A percentile compares a stretch with the other conserved stretches of the same genome.
phyloP scores from a whole-genome alignment of 2,329 filamentous ascomycete species.

The Kalaharituber pfeilii region DNA sequence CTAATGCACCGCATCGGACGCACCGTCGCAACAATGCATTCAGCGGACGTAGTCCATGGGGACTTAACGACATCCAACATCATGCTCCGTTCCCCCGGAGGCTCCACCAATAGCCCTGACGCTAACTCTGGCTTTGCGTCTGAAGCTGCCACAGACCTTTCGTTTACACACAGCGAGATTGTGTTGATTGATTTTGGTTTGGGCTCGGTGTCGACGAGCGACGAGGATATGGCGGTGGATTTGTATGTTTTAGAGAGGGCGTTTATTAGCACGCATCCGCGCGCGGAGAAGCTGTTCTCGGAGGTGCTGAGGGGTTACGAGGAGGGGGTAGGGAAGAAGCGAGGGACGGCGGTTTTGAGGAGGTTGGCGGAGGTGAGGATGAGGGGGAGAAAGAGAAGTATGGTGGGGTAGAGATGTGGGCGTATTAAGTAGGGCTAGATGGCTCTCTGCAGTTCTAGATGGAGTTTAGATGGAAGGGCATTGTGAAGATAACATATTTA shows the following conservation, averaged over 20 bases:
- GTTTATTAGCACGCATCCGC: slow-evolving; percentile 85
- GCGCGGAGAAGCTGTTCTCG: slow-evolving; percentile 57
- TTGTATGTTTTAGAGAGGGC: slow-evolving; percentile 89
- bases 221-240: slow-evolving; percentile 91
- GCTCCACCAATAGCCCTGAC: not conserved
- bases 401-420: slow-evolving; percentile 64
- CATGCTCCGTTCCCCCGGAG: slow-evolving; percentile 44
- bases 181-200: slow-evolving; percentile 91
- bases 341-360: slow-evolving; percentile 55
- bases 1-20: slow-evolving; percentile 55
- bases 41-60: slow-evolving; percentile 74
- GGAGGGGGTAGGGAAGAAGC: slow-evolving; percentile 36
- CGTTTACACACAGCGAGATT: too few relatives aligned
- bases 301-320: slow-evolving; percentile 57
- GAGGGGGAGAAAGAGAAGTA: slow-evolving; percentile 89
- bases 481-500: too few relatives aligned
- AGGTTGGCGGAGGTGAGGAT: slow-evolving; percentile 81
- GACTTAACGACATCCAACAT: slow-evolving; percentile 96
- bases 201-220: slow-evolving; percentile 59
- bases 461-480: too few relatives aligned
- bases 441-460: too few relatives aligned
- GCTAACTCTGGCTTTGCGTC: not conserved
- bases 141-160: slow-evolving; percentile 28
- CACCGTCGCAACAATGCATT: slow-evolving; percentile 61
- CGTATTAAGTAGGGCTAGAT: too few relatives aligned